Base-by-base conservation (phyloP, 768 basidiomycete species). In the Chalciporus pseudorubinellus region DNA sequence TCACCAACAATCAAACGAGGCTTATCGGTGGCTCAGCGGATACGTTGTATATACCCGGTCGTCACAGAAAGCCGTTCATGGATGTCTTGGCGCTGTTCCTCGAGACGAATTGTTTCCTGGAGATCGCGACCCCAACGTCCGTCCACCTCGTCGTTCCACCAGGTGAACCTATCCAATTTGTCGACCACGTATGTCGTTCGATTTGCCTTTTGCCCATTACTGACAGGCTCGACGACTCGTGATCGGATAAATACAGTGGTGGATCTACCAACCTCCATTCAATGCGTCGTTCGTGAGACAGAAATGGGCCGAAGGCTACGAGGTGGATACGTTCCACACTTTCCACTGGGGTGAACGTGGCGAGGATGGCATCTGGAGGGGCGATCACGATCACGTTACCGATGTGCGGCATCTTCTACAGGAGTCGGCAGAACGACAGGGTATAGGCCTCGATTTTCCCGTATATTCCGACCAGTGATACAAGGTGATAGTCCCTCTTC, bases 281-380 rank as follows among this genome's bases (percentile, higher is more conserved):
- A 71, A 78, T 48, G 68, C 74, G 13, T 65, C 66, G 20, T 79
- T 74, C 54, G 78, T 79, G 49, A 69, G 77, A 14, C 62, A 72
- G 40, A 70, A 75, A 47, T 79, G 79, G 79, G 59, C 56, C 0
- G 62, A 72, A 48, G 77, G 77, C 1, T 70, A 63, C 48, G 78
- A 78, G 48, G 78, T 80, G 16, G 79, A 78, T 51, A 74, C 78
- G 9, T 78, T 79, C 58, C 78, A 79, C 52, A 70, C 75, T 0
- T 79, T 77, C 51, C 75, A 77, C 55, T 79, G 78, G 77, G 76
- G 74, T 10, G 75, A 77, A 44, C 66, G 49, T 6, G 65, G 54
- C 4, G 59, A 44, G 4, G 64, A 72, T 24, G 72, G 70, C 3
- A 44, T 58, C 24, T 77, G 76, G 73, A 60, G 50, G 47, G 71